Evolutionary conservation across 2,329 filamentous ascomycete genomes (phyloP).

Genomic region (Cercospora sp.): DNA sequence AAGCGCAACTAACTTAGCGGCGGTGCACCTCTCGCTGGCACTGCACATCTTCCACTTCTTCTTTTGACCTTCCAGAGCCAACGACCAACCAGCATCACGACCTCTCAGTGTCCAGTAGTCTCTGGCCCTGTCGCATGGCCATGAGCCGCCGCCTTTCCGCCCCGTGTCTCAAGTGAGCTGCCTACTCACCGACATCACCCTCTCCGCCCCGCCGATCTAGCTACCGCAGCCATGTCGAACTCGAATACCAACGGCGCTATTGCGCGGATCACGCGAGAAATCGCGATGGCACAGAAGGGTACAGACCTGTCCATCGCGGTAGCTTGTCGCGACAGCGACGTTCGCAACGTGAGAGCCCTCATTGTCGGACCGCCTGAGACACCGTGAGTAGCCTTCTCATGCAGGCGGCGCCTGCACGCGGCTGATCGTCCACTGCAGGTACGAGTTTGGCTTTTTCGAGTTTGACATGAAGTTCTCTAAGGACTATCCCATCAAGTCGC

Average conservation of each 20-base stretch:
- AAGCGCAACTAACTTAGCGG: not conserved
- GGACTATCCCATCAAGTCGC: conserved; percentile 78
- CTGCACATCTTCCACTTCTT: not conserved
- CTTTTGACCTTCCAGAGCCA: not conserved
- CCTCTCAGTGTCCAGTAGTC: not conserved
- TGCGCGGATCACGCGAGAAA: conserved; percentile 60
- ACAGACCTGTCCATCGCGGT: conserved; percentile 86
- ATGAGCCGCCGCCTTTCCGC: not conserved
- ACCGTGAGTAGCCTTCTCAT: conserved; percentile 39
- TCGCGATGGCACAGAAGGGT: conserved; percentile 79
- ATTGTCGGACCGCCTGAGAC: conserved; percentile 93
- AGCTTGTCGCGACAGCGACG: conserved; percentile 81
- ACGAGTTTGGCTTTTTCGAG: conserved; percentile 97
- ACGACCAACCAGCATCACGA: not conserved
- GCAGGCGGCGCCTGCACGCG: not conserved
- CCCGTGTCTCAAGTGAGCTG: not conserved
- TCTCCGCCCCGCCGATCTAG: not conserved
- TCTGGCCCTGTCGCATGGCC: not conserved
- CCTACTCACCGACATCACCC: not conserved
- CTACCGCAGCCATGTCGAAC: conserved; percentile 25
- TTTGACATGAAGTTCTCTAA: conserved; percentile 51
- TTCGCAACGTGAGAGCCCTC: conserved; percentile 81
- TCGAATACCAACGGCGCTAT: conserved; percentile 35
- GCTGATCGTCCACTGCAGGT: conserved; percentile 42
- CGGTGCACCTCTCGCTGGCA: not conserved